Conservation (phyloP, 192 early-diverging fungal species). For the Coemansia guatemalensis region DNA sequence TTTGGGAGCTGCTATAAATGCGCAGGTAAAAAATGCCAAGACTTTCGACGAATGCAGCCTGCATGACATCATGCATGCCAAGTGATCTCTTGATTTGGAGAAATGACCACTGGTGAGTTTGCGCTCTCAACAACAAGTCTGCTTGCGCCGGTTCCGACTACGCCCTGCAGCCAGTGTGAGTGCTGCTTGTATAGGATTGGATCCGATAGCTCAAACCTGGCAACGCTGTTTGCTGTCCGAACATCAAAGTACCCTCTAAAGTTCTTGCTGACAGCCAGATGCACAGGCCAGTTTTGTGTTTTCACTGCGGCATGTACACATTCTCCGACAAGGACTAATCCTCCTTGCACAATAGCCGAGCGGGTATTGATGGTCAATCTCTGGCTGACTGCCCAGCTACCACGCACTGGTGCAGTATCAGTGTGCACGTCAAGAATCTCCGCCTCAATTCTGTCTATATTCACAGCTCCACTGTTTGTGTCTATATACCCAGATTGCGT, state of each 20-base stretch:
- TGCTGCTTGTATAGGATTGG: conserved; percentile 5
- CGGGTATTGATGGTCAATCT: conserved; percentile 7
- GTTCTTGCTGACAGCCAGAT: conserved; percentile 13
- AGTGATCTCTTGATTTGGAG: neutral
- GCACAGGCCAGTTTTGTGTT: conserved; percentile 23
- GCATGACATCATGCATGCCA: neutral
- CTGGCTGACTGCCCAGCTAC: conserved; percentile 20
- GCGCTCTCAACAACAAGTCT: conserved; percentile 16
- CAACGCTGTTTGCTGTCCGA: conserved; percentile 23
- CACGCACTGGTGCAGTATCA: conserved; percentile 13
- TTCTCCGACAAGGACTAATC: conserved; percentile 1
- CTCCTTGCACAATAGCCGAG: conserved; percentile 26
- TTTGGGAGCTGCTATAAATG: neutral
- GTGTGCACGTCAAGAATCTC: conserved; percentile 11
- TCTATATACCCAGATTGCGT: conserved; percentile 3
- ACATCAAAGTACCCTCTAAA: conserved; percentile 31
- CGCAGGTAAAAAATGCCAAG: neutral
- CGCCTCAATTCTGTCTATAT: conserved; percentile 13
- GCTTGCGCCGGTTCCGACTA: conserved; percentile 12
- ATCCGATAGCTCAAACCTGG: conserved; percentile 12
- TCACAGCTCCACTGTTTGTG: conserved; percentile 9
- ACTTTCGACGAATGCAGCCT: neutral
- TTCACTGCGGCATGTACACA: conserved; percentile 7
- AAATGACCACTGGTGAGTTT: conserved; percentile 18
- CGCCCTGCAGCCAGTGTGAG: conserved; percentile 20